These are phyloP conservation scores for Aspergillus latus DNA, from an alignment of 2,329 filamentous ascomycete genomes.

Conservation along the genomic window DNA sequence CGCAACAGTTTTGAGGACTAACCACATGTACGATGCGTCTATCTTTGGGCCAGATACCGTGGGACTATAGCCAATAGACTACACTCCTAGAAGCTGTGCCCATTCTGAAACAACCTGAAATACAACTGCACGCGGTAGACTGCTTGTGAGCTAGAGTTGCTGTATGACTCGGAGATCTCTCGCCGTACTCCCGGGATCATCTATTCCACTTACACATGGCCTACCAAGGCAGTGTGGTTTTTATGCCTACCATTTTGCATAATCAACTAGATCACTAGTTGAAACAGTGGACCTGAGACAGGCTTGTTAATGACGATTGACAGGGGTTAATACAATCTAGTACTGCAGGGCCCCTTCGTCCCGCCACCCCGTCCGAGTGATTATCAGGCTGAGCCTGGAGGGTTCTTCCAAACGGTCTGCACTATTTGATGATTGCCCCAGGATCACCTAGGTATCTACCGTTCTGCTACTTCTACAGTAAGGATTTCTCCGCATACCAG, in stretches of 20 bases:
- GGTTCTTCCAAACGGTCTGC: too few relatives aligned
- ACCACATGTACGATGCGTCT: background rate
- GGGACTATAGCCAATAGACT: background rate
- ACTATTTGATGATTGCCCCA: too few relatives aligned
- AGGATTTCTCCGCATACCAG: background rate
- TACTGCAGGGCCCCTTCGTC: too few relatives aligned
- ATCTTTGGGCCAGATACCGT: too few relatives aligned
- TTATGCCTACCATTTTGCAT: too few relatives aligned
- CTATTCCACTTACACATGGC: too few relatives aligned
- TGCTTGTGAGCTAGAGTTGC: background rate
- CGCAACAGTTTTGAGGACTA: too few relatives aligned
- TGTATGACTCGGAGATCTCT: background rate
- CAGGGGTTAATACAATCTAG: background rate
- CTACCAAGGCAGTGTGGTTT: too few relatives aligned
- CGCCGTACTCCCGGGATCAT: background rate
- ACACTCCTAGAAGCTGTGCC: background rate
- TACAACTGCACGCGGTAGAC: background rate
- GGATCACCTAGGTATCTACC: background rate
- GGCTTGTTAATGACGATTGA: conserved; percentile 1
- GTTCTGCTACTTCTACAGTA: background rate
- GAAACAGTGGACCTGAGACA: background rate
- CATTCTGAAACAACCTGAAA: background rate
- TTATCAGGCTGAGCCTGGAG: too few relatives aligned
- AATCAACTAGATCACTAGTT: background rate
- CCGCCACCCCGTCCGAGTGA: too few relatives aligned